phyloP scores from a whole-genome alignment of 2,329 filamentous ascomycete genomes.

The Aspergillus niger region DNA sequence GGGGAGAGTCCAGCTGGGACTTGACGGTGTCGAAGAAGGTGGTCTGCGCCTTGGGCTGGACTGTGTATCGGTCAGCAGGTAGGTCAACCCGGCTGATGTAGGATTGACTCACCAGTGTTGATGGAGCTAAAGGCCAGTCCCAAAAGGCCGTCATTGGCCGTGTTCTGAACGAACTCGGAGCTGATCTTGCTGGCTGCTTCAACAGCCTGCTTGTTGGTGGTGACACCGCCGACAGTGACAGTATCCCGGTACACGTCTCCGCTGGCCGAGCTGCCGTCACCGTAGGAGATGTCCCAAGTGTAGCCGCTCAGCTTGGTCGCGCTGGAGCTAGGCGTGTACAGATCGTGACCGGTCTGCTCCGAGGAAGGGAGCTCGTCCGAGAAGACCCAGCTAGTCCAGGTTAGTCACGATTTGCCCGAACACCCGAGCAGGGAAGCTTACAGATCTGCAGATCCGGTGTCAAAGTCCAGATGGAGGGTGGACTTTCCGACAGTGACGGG shows the following conservation, averaged over 20 bases:
- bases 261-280: conserved; percentile 63
- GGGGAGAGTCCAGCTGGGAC: conserved; percentile 49
- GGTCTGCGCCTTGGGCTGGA: conserved; percentile 51
- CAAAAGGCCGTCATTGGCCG: conserved; percentile 60
- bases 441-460: conserved; percentile 71
- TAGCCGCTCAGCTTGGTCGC: conserved; percentile 51
- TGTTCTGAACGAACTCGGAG: conserved; percentile 52
- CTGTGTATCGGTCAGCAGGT: conserved; percentile 20
- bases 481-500: conserved; percentile 66
- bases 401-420: conserved; percentile 13
- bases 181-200: conserved; percentile 65
- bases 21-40: conserved; percentile 65
- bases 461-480: conserved; percentile 67
- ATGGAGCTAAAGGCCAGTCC: conserved; percentile 62
- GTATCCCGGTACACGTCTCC: conserved; percentile 68
- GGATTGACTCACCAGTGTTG: conserved; percentile 51
- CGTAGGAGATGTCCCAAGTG: conserved; percentile 65
- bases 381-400: conserved; percentile 62
- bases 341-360: conserved; percentile 56
- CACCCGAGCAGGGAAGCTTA: conserved; percentile 41
- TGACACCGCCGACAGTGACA: conserved; percentile 63
- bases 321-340: conserved; percentile 59
- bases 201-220: conserved; percentile 63
- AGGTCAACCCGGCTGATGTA: background rate
- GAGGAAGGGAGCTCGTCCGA: conserved; percentile 57